These are phyloP conservation scores for Xylaria nigripes DNA, from an alignment of 495 filamentous ascomycete genomes.

Conservation along the genomic window DNA sequence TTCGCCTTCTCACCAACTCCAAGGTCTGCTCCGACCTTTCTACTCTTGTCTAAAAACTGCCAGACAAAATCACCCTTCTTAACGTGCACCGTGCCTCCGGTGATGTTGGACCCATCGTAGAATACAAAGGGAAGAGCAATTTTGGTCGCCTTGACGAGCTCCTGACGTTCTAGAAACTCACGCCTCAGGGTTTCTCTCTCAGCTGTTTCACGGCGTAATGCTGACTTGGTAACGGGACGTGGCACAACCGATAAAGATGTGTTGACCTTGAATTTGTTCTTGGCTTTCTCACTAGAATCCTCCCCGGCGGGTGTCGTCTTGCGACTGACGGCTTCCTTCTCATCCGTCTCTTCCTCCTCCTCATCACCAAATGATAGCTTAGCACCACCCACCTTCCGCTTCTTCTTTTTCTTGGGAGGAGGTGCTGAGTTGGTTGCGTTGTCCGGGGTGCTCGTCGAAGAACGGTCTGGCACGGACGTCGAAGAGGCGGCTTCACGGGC, in stretches of 20 bases:
- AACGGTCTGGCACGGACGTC: slow-evolving; percentile 32
- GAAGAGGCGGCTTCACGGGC: slow-evolving; percentile 54
- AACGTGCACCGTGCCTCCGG: slow-evolving; percentile 68
- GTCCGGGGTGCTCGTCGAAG: slow-evolving; percentile 33
- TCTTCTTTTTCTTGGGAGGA: slow-evolving; percentile 32
- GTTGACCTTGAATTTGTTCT: slow-evolving; percentile 49
- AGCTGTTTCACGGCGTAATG: slow-evolving; percentile 70
- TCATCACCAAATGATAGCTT: slow-evolving; percentile 38
- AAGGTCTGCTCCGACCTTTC: slow-evolving; percentile 80
- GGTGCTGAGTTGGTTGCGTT: slow-evolving; percentile 26
- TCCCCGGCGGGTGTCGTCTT: neutral
- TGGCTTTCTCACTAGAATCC: slow-evolving; percentile 50
- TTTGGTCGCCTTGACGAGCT: slow-evolving; percentile 80
- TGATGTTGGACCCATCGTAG: slow-evolving; percentile 95
- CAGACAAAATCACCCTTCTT: slow-evolving; percentile 91
- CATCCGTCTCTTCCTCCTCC: slow-evolving; percentile 21
- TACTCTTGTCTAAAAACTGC: slow-evolving; percentile 82
- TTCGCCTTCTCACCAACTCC: slow-evolving; percentile 53
- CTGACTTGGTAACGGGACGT: slow-evolving; percentile 77
- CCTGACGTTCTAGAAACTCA: slow-evolving; percentile 77
- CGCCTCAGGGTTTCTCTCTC: slow-evolving; percentile 75
- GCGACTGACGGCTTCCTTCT: neutral
- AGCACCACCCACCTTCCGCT: slow-evolving; percentile 18
- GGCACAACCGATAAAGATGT: slow-evolving; percentile 59
- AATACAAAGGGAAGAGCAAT: slow-evolving; percentile 94